A percentile compares a stretch with the other conserved stretches of the same genome.
Conservation (phyloP, 768 basidiomycete genomes). For the Melanogaster broomeanus region DNA sequence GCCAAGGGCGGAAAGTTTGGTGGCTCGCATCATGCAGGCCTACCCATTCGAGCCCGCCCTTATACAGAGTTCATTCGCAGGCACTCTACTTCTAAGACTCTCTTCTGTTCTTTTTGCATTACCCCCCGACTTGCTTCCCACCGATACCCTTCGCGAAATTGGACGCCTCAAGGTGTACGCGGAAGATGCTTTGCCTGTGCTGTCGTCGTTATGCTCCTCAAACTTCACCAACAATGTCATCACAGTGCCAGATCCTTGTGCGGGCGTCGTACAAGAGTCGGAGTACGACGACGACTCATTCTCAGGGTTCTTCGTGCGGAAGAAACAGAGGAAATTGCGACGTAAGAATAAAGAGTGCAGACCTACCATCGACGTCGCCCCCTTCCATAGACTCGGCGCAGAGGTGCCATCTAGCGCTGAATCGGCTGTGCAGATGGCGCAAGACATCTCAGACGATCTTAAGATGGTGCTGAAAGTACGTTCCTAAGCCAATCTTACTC, state of each 20-base stretch:
- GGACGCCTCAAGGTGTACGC: slow-evolving; percentile 22
- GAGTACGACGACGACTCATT: slow-evolving; percentile 2
- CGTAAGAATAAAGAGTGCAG: slow-evolving; percentile 11
- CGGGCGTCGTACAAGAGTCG: slow-evolving; percentile 1
- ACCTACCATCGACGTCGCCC: slow-evolving; percentile 23
- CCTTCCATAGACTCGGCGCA: slow-evolving; percentile 31
- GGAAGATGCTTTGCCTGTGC: slow-evolving; percentile 22
- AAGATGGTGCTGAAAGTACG: slow-evolving; percentile 32
- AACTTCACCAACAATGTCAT: slow-evolving; percentile 3
- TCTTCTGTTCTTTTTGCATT: slow-evolving; percentile 26
- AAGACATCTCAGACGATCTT: slow-evolving; percentile 24
- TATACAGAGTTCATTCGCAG: slow-evolving; percentile 20
- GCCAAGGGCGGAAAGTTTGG: slow-evolving; percentile 13
- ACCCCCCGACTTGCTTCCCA: slow-evolving; percentile 15
- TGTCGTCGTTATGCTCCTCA: slow-evolving; percentile 15
- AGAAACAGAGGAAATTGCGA: slow-evolving; percentile 32
- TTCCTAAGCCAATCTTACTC: background rate
- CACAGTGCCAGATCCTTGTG: background rate
- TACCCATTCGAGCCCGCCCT: slow-evolving; percentile 32
- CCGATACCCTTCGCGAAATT: slow-evolving; percentile 11
- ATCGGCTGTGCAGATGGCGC: slow-evolving; percentile 16
- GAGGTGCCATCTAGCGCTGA: slow-evolving; percentile 24
- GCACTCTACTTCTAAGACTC: slow-evolving; percentile 25
- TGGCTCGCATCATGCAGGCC: slow-evolving; percentile 29
- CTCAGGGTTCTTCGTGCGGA: slow-evolving; percentile 7